phyloP scores from a whole-genome alignment of 2,329 filamentous ascomycete species.

The Hymenotorrendiella dingleyae region DNA sequence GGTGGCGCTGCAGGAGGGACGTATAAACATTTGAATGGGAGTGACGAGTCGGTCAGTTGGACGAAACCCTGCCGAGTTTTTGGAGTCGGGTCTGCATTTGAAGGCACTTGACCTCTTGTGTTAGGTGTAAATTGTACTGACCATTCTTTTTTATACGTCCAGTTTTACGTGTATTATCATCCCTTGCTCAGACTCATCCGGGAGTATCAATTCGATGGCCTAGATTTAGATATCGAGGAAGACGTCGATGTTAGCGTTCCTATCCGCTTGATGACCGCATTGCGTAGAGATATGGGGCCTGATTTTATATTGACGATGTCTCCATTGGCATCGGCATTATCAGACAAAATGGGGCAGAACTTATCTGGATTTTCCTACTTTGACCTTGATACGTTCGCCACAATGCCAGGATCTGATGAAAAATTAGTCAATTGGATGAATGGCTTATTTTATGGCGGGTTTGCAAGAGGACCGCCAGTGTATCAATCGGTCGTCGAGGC shows the following conservation, averaged over 20 bases:
- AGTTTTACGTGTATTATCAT: constrained; percentile 33
- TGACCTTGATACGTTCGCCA: constrained; percentile 51
- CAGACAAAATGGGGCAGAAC: constrained; percentile 50
- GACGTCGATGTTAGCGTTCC: constrained; percentile 59
- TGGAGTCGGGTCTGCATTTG: no score
- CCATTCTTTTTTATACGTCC: no score
- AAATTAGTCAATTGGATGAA: constrained; percentile 72
- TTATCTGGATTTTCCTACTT: constrained; percentile 77
- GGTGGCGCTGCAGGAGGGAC: constrained; percentile 21
- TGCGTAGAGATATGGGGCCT: constrained; percentile 61
- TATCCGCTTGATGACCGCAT: constrained; percentile 57
- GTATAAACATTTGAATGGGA: constrained; percentile 55
- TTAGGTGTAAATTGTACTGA: no score
- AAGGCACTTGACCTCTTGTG: no score
- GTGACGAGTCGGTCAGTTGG: constrained; percentile 32
- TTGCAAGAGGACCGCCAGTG: constrained; percentile 32
- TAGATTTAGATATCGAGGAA: constrained; percentile 77
- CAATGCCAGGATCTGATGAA: constrained; percentile 17
- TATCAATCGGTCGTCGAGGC: constrained; percentile 46
- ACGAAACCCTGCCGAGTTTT: no score
- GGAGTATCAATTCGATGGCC: constrained; percentile 53
- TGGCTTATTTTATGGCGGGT: constrained; percentile 84
- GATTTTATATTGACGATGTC: constrained; percentile 72
- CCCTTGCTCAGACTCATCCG: constrained; percentile 4
- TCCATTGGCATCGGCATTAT: constrained; percentile 69